Evolutionary conservation across 1,139 yeast genomes (phyloP).

Genomic region (Arxiozyma heterogenica): DNA sequence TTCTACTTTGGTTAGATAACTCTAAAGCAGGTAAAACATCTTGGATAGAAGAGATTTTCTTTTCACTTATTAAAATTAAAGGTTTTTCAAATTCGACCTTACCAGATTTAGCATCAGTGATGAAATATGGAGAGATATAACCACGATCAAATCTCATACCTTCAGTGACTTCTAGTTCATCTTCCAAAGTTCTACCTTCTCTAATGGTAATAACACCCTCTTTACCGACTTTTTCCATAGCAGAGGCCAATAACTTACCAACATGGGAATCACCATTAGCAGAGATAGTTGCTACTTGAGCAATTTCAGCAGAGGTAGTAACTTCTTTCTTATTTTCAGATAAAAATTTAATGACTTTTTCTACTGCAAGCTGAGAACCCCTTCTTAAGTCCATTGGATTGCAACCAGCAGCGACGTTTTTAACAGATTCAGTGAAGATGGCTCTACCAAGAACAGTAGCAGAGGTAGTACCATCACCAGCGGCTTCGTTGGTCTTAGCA

Average conservation of each 20-base stretch:
- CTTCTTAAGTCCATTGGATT: slow-evolving; percentile 99
- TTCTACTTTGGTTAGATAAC: slow-evolving; percentile 86
- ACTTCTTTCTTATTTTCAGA: slow-evolving; percentile 91
- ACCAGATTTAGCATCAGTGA: slow-evolving; percentile 92
- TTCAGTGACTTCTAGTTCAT: slow-evolving; percentile 94
- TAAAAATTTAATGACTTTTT: slow-evolving; percentile 84
- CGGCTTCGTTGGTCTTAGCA: slow-evolving; percentile 93
- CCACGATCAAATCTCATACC: slow-evolving; percentile 99
- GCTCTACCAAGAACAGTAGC: slow-evolving; percentile 97
- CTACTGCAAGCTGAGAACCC: slow-evolving; percentile 98
- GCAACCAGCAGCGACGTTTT: slow-evolving; percentile 98
- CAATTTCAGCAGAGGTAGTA: slow-evolving; percentile 94
- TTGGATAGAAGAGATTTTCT: slow-evolving; percentile 87
- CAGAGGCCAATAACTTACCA: slow-evolving; percentile 87
- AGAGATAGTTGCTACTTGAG: slow-evolving; percentile 97
- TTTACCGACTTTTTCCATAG: slow-evolving; percentile 99
- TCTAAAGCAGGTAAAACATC: slow-evolving; percentile 93
- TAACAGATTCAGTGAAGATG: slow-evolving; percentile 92
- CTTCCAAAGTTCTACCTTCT: slow-evolving; percentile 96
- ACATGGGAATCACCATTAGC: slow-evolving; percentile 96
- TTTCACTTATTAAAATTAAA: slow-evolving; percentile 78
- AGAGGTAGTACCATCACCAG: slow-evolving; percentile 98
- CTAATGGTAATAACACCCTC: slow-evolving; percentile 98
- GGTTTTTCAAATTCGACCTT: slow-evolving; percentile 98
- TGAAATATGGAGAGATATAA: slow-evolving; percentile 94